These are phyloP conservation scores for Didymosphaeria variabile DNA, from an alignment of 2,329 filamentous ascomycete species.

Conservation along the genomic window DNA sequence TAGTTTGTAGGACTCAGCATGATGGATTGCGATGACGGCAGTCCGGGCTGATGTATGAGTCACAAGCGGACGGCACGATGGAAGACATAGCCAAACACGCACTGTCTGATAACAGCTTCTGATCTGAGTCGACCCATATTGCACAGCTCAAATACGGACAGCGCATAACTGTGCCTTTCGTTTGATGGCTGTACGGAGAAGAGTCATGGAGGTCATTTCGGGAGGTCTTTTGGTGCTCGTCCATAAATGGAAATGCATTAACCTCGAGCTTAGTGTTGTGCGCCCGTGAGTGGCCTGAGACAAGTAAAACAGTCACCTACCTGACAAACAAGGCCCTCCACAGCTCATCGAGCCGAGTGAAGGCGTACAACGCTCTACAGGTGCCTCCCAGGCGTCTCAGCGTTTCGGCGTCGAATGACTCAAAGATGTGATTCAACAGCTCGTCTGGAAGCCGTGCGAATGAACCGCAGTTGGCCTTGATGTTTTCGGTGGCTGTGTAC, in stretches of 20 bases:
- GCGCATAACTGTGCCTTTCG: neutral
- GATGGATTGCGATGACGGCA: slow-evolving; percentile 1
- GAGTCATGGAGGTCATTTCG: neutral
- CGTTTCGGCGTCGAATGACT: slow-evolving; percentile 71
- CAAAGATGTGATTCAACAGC: slow-evolving; percentile 76
- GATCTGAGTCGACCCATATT: neutral
- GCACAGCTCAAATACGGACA: neutral
- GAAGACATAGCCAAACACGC: neutral
- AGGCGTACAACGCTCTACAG: slow-evolving; percentile 87
- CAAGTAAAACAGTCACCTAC: slow-evolving; percentile 64
- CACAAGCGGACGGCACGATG: slow-evolving; percentile 11
- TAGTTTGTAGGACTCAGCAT: slow-evolving; percentile 18
- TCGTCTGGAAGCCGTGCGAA: slow-evolving; percentile 82
- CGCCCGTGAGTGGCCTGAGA: neutral
- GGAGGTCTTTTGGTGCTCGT: neutral
- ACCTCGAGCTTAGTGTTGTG: neutral
- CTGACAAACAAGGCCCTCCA: slow-evolving; percentile 87
- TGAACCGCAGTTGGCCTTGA: slow-evolving; percentile 71
- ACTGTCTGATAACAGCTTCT: neutral
- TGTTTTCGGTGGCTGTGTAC: slow-evolving; percentile 70
- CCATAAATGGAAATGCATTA: neutral
- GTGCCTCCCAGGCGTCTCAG: slow-evolving; percentile 76
- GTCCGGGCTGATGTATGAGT: slow-evolving; percentile 19
- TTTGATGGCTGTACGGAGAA: neutral
- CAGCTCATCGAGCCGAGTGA: slow-evolving; percentile 82